phyloP scores from a whole-genome alignment of 495 filamentous ascomycete species.

The Penicillium subrubescens region DNA sequence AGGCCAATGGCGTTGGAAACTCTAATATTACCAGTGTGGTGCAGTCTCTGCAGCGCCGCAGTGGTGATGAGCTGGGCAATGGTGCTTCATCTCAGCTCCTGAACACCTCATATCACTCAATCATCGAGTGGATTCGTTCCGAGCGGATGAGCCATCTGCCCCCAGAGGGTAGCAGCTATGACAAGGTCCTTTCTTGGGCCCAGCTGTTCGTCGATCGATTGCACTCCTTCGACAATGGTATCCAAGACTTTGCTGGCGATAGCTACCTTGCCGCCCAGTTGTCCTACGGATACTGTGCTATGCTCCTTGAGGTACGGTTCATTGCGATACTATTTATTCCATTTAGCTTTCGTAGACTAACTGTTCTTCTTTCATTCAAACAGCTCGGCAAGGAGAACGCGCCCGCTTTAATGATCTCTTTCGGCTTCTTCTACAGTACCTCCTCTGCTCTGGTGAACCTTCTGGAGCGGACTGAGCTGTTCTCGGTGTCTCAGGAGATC shows the following conservation, averaged over 20 bases:
- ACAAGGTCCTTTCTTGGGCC: constrained; percentile 41
- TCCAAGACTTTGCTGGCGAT: constrained; percentile 37
- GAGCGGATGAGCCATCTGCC: constrained; percentile 42
- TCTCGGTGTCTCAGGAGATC: constrained; percentile 40
- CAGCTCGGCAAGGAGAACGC: constrained; percentile 42
- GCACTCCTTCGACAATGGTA: constrained; percentile 35
- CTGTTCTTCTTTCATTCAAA: neutral
- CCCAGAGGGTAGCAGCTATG: constrained; percentile 42
- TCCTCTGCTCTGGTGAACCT: constrained; percentile 37
- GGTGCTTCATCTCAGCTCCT: constrained; percentile 15
- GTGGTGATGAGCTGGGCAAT: constrained; percentile 29
- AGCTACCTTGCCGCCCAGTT: constrained; percentile 41
- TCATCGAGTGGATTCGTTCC: constrained; percentile 33
- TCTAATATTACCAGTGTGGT: constrained; percentile 31
- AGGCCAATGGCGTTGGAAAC: constrained; percentile 18
- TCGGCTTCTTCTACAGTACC: constrained; percentile 41
- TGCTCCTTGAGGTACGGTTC: constrained; percentile 38
- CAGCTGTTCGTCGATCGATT: constrained; percentile 32
- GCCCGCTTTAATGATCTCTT: constrained; percentile 33
- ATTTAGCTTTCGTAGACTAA: neutral
- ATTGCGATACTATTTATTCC: neutral
- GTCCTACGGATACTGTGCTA: constrained; percentile 40
- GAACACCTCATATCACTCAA: constrained; percentile 29
- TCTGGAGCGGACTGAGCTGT: constrained; percentile 37
- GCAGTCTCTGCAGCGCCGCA: constrained; percentile 27